Conservation (phyloP, 1,284 basidiomycete genomes). For the Microbotryum silenes-acaulis region DNA sequence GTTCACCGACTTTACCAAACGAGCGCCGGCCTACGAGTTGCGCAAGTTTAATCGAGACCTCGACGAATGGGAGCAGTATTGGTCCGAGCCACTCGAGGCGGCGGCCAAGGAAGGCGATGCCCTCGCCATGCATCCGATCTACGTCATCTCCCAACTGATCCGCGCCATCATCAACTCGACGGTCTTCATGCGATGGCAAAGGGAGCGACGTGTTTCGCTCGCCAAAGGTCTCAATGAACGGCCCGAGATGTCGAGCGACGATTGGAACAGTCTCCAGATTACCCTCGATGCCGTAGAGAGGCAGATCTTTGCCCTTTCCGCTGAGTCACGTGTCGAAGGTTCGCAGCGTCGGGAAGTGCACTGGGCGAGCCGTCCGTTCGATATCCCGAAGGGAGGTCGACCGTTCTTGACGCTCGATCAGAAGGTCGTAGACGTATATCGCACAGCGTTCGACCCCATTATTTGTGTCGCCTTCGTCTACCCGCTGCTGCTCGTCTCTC, state of each 20-base stretch:
- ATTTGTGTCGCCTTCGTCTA: conserved; percentile 10
- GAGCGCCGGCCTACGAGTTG: conserved; percentile 14
- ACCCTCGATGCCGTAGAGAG: conserved; percentile 5
- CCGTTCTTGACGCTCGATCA: conserved; percentile 2
- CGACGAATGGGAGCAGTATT: conserved; percentile 23
- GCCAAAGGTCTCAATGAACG: background rate
- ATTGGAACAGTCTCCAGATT: conserved; percentile 8
- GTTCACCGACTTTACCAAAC: background rate
- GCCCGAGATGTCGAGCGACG: background rate
- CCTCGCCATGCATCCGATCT: conserved; percentile 10
- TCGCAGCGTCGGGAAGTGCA: background rate
- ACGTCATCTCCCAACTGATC: conserved; percentile 10
- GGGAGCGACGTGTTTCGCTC: background rate
- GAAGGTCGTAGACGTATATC: background rate
- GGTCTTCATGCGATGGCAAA: conserved; percentile 18
- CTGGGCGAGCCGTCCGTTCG: conserved; percentile 6
- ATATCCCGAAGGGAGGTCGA: background rate
- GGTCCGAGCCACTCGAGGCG: conserved; percentile 14
- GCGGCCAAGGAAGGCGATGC: conserved; percentile 13
- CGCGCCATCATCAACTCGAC: conserved; percentile 19
- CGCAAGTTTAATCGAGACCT: conserved; percentile 18
- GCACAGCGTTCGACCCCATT: conserved; percentile 9
- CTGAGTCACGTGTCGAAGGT: background rate
- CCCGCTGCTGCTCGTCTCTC: conserved; percentile 8
- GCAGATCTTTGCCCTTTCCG: conserved; percentile 4